Base-by-base conservation (phyloP, 2,329 filamentous ascomycete species). In the Sporothrix euskadiensis region DNA sequence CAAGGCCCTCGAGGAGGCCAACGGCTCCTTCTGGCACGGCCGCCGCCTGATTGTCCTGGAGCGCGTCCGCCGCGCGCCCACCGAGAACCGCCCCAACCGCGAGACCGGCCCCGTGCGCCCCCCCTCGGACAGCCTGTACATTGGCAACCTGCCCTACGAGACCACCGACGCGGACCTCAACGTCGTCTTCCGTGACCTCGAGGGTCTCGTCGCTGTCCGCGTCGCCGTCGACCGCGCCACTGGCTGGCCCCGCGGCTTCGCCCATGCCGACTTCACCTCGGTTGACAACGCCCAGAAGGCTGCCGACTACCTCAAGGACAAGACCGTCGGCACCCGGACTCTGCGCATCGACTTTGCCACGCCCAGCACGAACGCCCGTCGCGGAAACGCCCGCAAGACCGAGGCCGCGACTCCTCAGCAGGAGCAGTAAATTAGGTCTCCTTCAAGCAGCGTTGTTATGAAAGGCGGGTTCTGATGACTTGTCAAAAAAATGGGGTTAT, bases 61-160 rank as follows among this genome's bases (percentile, higher is more conserved):
- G 61, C 61, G 61, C 39, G 2, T 8, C 3, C 75, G 73, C 49
- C 78, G 80, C 57, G n/a, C 26, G 32, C 5, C 19, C 12, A 30
- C 26, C 12, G 12, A 44, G 4, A 44, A n/a, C 52, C 39, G 47
- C 47, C 4, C 19, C 19, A 2, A 1, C 26, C 30, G 22, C 22
- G 30, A 19, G 41, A 2, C 12, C 26, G 41, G 54, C 54, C 2
- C 1, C 41, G n/a, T 10, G 19, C 71, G 52, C 56, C 57, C 71
- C 52, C 80, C 80, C 19, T 79, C 78, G 16, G 41, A 44, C n/a
- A 77, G 76, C 54, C 78, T 97, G 47, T 97, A 92, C 84, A 88
- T 97, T 77, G 93, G 94, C 77, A 96, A 96, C 84, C 89, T 97
- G 82, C 90, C 92, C 12, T 96, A 92, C 80, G 92, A 97, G 83